Evolutionary conservation across 164 flowering plant genomes (phyloP).

Genomic region (Vitis riparia): DNA sequence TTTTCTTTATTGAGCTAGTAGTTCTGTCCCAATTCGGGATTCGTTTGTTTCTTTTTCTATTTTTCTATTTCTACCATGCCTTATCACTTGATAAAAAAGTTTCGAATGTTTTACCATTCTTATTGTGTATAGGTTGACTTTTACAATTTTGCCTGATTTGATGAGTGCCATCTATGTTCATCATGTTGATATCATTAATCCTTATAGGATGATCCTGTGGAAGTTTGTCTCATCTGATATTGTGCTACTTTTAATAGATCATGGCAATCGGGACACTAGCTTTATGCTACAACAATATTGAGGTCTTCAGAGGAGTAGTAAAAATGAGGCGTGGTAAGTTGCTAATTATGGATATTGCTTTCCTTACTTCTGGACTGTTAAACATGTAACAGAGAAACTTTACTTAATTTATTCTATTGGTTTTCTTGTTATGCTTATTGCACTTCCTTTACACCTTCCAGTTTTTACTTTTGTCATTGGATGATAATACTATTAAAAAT

Average conservation of each 20-base stretch:
- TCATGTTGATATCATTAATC: neutral
- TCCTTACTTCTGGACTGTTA: neutral
- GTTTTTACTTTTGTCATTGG: no score
- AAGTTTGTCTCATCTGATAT: constrained; percentile 3
- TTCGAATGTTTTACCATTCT: neutral
- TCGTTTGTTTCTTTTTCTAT: neutral
- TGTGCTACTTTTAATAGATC: constrained; percentile 45
- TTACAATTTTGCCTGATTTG: no score
- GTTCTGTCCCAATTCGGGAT: neutral
- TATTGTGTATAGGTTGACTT: neutral
- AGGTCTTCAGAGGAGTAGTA: constrained; percentile 92
- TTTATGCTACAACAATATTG: constrained; percentile 86
- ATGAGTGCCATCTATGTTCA: no score
- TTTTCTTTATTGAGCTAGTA: neutral
- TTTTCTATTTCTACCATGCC: neutral
- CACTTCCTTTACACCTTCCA: no score
- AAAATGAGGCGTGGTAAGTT: constrained; percentile 96
- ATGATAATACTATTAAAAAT: no score
- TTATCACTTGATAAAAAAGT: neutral
- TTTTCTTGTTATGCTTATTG: neutral
- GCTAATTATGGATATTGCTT: neutral
- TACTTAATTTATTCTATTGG: no score
- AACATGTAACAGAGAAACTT: neutral
- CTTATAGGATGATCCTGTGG: neutral
- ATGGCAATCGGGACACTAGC: constrained; percentile 98